Base-by-base conservation (phyloP, 2,329 filamentous ascomycete genomes). In the Tolypocladium album region DNA sequence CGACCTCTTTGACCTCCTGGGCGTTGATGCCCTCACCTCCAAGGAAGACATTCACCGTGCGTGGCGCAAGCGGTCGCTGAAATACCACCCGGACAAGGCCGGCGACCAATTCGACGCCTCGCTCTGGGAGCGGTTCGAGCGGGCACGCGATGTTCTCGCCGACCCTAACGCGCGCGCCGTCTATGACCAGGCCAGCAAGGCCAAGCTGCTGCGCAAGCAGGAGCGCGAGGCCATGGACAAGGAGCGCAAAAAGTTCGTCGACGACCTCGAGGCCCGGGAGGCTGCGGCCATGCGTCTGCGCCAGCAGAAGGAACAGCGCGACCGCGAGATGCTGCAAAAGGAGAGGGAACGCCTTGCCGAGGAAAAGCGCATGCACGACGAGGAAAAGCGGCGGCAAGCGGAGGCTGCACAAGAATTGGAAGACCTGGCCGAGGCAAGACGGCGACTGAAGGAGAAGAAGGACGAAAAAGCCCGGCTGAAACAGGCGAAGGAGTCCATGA, bases 71-170 rank as follows among this genome's bases (percentile, higher is more conserved):
- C 87, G 88, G 38, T 91, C 91, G 4, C 79, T 96, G n/a, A 91
- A 90, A 69, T 91, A 92, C 78, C 93, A 97, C 73, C 93, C 93
- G 1, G 93, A 97, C 80, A 96, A 97, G 76, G 87, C 92, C 59
- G 84, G 87, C 64, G 85, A 83, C 58, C 77, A 81, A 43, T 90
- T 88, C 67, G 90, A 94, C 65, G 81, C 90, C 55, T 86, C 87
- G 60, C 89, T 89, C 68, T 97, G 95, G 78, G 89, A 96, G 73
- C 80, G 89, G 1, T 86, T 96, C 61, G 89, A 92, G 69, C 88
- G 89, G 63, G 92, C 91, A n/a, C 86, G 90, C 70, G 91, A 95
- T 74, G 84, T 97, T 2, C 83, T 97, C 3, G 83, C 85, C 36
- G 87, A 92, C 64, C 75, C 84, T 0, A 82, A 81, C 17, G 82